Evolutionary conservation across 257 asterid species (phyloP).

Genomic region (Solanum paucissectum): DNA sequence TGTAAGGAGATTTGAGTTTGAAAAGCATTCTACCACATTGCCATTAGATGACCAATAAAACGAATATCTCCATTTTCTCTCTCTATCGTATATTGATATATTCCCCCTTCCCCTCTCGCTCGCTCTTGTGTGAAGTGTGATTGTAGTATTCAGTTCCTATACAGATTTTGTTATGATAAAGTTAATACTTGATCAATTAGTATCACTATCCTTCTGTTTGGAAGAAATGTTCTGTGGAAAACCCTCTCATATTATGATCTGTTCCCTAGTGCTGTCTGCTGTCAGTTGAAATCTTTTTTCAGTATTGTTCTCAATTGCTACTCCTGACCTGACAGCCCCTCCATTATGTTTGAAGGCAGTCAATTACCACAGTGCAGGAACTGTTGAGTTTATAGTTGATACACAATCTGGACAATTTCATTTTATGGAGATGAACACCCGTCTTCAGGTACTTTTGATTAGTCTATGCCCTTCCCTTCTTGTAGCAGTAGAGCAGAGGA

Average conservation of each 20-base stretch:
- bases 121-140: neutral
- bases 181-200: neutral
- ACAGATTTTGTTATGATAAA: neutral
- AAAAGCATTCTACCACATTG: neutral
- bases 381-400: constrained; percentile 95
- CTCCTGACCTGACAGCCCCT: constrained; percentile 11
- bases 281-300: neutral
- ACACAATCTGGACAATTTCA: constrained; percentile 74
- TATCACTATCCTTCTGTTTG: neutral
- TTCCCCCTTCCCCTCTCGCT: neutral
- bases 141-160: neutral
- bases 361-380: constrained; percentile 83
- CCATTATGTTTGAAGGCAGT: constrained; percentile 60
- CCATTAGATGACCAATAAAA: neutral
- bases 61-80: neutral
- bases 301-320: neutral
- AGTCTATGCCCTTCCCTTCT: constrained; percentile 3
- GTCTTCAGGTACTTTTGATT: constrained; percentile 72
- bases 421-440: constrained; percentile 99
- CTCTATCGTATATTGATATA: neutral
- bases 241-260: neutral
- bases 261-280: neutral
- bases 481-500: constrained; percentile 6
- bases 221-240: neutral
- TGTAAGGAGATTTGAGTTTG: neutral